These are phyloP conservation scores for Phaeomoniella chlamydospora DNA, from an alignment of 2,329 filamentous ascomycete genomes.

Conservation along the genomic window DNA sequence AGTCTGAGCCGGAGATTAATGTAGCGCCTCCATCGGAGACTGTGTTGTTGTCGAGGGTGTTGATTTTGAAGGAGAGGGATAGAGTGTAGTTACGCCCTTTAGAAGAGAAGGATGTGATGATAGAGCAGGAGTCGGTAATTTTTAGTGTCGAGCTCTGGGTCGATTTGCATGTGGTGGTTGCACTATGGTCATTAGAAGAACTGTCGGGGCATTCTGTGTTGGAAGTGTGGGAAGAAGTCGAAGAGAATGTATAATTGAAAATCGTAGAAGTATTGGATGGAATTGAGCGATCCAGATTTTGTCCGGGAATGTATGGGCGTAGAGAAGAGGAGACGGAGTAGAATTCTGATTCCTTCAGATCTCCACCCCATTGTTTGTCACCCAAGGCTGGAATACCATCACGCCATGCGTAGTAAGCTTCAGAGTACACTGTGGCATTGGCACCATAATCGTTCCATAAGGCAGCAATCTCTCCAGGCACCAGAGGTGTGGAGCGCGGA, in stretches of 20 bases:
- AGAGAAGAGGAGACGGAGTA: constrained; percentile 21
- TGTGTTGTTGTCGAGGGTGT: constrained; percentile 22
- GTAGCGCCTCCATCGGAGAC: too few species aligned
- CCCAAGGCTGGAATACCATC: constrained; percentile 36
- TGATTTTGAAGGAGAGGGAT: constrained; percentile 25
- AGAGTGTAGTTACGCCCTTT: constrained; percentile 46
- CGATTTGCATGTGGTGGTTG: constrained; percentile 17
- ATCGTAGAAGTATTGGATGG: constrained; percentile 13
- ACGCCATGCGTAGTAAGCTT: constrained; percentile 37
- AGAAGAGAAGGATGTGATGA: constrained; percentile 32
- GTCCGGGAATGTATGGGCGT: constrained; percentile 26
- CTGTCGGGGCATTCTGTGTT: neutral
- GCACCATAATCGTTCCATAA: constrained; percentile 42
- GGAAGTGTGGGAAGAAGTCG: neutral
- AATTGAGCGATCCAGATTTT: constrained; percentile 34
- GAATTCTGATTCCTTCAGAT: constrained; percentile 26
- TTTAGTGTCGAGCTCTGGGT: constrained; percentile 15
- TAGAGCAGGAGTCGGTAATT: constrained; percentile 22
- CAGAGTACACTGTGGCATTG: constrained; percentile 35
- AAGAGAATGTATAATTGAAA: constrained; percentile 19
- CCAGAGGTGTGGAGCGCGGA: constrained; percentile 18
- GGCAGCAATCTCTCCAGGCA: constrained; percentile 34
- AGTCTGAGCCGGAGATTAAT: constrained; percentile 29
- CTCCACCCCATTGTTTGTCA: constrained; percentile 39
- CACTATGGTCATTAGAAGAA: constrained; percentile 1